A percentile compares a stretch with the other conserved stretches of the same genome.
phyloP scores from a whole-genome alignment of 2,329 filamentous ascomycete species.

The Raffaelea deltoideospora region DNA sequence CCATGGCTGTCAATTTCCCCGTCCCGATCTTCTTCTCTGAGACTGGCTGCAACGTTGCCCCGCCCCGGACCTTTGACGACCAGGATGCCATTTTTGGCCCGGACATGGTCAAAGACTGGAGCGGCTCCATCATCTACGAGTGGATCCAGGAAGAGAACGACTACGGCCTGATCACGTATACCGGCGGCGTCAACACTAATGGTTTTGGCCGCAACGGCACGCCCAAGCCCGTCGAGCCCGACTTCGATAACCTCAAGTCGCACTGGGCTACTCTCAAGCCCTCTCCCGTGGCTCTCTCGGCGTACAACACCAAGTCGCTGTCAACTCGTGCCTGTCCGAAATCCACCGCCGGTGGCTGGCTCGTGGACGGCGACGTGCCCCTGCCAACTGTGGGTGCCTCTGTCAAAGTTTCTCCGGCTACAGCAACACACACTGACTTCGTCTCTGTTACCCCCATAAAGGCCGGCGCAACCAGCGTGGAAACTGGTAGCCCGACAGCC shows the following conservation, averaged over 20 bases:
- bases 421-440: too few species aligned
- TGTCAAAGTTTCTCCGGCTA: too few species aligned
- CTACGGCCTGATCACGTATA: slow-evolving; percentile 71
- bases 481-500: slow-evolving; percentile 2
- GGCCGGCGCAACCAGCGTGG: too few species aligned
- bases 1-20: slow-evolving; percentile 52
- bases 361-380: slow-evolving; percentile 51
- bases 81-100: slow-evolving; percentile 62
- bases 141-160: slow-evolving; percentile 78
- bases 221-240: slow-evolving; percentile 57
- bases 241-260: slow-evolving; percentile 62
- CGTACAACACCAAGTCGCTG: slow-evolving; percentile 47
- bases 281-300: slow-evolving; percentile 47
- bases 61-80: slow-evolving; percentile 51
- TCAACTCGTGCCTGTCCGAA: slow-evolving; percentile 55
- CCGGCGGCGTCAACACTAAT: slow-evolving; percentile 39
- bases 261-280: slow-evolving; percentile 64
- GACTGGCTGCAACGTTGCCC: slow-evolving; percentile 61
- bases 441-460: too few species aligned
- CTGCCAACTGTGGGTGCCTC: slow-evolving; percentile 56
- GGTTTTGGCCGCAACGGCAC: slow-evolving; percentile 58
- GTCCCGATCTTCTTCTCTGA: slow-evolving; percentile 87
- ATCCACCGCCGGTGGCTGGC: slow-evolving; percentile 55
- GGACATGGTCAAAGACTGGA: slow-evolving; percentile 56
- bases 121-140: slow-evolving; percentile 74